Base-by-base conservation (phyloP, 2,329 filamentous ascomycete species). In the Monosporascus sp. region DNA sequence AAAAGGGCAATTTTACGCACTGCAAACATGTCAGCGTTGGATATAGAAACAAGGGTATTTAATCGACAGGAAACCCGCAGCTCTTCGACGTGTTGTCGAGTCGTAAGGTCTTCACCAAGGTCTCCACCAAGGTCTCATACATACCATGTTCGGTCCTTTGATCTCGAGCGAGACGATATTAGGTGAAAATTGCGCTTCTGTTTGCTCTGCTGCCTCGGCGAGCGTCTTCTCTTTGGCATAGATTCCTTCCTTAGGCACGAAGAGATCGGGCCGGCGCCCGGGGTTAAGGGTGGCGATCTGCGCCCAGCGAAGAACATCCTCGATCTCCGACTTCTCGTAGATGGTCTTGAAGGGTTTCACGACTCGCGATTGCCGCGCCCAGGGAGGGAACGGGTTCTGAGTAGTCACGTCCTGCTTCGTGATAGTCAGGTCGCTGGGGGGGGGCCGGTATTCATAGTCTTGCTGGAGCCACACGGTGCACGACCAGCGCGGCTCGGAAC, bases 81-180 rank as follows among this genome's bases (percentile, higher is more conserved):
- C 5, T 35, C 31, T 35, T 35, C 31, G 11, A 14, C 11, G 31
- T 35, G 31, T 14, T 35, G 4, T 5, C 31, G 31, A 35, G 11
- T 1, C 14, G 31, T 35, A 35, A 14, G 11, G 9, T 35, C 31
- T 14, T 35, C 31, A 35, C 31, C 14, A 35, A 35, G 28, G 28
- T 14, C 9, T 31, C 14, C 28, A n/a, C n/a, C n/a, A n/a, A n/a
- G 20, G 20, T 22, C 31, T 35, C 14, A 35, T 35, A 35, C 31
- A 35, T 35, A 35, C 31, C 31, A 91, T 76, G 0, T 75, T 76
- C 0, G 86, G 86, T 0, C 85, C 86, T 0, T 81, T 81, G 31
- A 95, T 89, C 45, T 89, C 80, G 0, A 96, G 74, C 0, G 84
- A 79, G 0, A 96, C 84, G 0, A 90, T 76, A 58, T 96, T 96